Percentiles rank a stretch among this genome's conserved stretches.
Conservation (phyloP, 176 grass and related monocot species). For the Stipa capillata region DNA sequence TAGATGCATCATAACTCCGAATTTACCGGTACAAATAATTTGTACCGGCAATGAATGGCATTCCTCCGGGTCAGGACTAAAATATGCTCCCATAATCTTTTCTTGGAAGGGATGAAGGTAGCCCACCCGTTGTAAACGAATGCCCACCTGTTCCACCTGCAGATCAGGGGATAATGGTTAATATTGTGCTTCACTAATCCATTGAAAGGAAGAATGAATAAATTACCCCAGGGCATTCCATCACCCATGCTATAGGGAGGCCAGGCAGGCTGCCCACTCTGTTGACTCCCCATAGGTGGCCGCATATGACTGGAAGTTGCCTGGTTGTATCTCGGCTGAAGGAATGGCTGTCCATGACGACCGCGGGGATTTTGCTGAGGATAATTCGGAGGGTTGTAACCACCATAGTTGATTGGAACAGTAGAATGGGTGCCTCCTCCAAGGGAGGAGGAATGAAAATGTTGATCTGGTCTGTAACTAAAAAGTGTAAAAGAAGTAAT, state of each 20-base stretch:
- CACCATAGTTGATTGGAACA: conserved; percentile 30
- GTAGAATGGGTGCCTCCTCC: conserved; percentile 24
- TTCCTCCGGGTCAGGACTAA: conserved; percentile 11
- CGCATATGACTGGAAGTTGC: conserved; percentile 32
- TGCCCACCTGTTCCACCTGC: conserved; percentile 40
- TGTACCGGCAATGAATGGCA: conserved; percentile 35
- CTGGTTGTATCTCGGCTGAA: conserved; percentile 38
- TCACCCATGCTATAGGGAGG: conserved; percentile 48
- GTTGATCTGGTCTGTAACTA: conserved; percentile 35
- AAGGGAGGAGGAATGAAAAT: conserved; percentile 18
- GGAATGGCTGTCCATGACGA: conserved; percentile 46
- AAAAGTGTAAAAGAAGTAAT: not conserved
- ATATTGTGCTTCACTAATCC: not conserved
- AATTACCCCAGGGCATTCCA: conserved; percentile 66
- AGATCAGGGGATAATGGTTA: not conserved
- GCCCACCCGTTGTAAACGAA: conserved; percentile 32
- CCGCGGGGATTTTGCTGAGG: conserved; percentile 31
- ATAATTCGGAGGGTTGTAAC: conserved; percentile 17
- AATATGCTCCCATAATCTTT: conserved; percentile 63
- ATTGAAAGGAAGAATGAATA: not conserved
- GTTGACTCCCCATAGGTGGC: conserved; percentile 36
- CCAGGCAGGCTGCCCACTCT: conserved; percentile 36
- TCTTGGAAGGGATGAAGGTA: conserved; percentile 37
- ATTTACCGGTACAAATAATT: conserved; percentile 30
- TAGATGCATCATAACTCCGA: conserved; percentile 16